Evolutionary conservation across 129 eudicot species (phyloP), one percentile per base, ranked within the genome.

Genomic region (Chrysanthemum seticuspe): DNA sequence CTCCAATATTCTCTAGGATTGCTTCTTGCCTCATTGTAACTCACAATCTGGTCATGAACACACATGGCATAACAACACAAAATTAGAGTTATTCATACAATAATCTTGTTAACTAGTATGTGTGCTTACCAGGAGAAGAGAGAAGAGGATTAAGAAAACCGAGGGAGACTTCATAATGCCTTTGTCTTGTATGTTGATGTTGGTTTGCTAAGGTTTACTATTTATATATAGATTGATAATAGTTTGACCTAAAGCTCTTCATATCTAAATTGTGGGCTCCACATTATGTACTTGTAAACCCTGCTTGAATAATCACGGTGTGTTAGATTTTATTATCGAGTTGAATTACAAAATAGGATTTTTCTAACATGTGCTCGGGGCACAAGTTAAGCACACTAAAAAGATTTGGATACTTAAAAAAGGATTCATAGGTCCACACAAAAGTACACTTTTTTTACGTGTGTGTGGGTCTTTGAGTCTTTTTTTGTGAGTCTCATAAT

Each of bases 1-100:
- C 77, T 83, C 91, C 94, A 87, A 52, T 91, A 87, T 15, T 87
- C 86, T 71, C 36, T 83, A 0, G 88, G 89, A 48, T 66, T 78
- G 68, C 64, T 78, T 68, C 85, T 91, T 77, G 80, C 91, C 63
- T 80, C 81, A 62, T 9, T 70, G 15, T 14, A 23, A 8, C 60
- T 71, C 48, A 73, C 56, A 72, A 75, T 70, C 95, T 91, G 78
- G 65, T 63, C 19, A 23, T 13, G 16, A 29, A 58, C 61, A 34
- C 54, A 79, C 44, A 36, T 5, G 50, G 58, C 21, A 62, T 61
- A 44, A 52, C 14, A 69, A 11, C 63, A 79, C 14, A 29, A 54
- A 55, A 19, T 62, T 70, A 34, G 47, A 2, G 34, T 31, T 3
- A 69, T 23, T 21, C 31, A 25, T 5, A 73, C 13, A 15, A 64